Conservation (phyloP, 1,139 yeast species). For the Kodamaea arcana region DNA sequence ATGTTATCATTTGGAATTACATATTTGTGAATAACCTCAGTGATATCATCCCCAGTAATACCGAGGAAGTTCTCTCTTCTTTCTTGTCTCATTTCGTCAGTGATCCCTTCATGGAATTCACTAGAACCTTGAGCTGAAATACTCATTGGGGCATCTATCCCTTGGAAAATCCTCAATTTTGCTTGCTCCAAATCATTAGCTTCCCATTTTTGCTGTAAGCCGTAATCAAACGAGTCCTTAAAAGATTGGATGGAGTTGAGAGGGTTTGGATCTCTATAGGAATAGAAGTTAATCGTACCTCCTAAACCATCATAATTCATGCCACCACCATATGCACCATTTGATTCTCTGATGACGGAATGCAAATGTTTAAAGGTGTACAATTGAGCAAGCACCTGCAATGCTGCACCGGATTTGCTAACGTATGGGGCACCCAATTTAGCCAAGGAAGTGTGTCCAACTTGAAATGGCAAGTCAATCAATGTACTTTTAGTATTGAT, state of each 20-base stretch:
- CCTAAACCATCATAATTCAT: conserved; percentile 77
- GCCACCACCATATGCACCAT: conserved; percentile 99
- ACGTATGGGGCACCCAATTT: conserved; percentile 64
- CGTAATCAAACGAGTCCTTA: conserved; percentile 53
- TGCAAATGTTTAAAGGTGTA: conserved; percentile 82
- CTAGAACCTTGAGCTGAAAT: conserved; percentile 73
- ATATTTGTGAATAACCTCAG: conserved; percentile 59
- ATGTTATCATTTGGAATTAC: conserved; percentile 34
- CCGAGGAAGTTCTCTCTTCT: conserved; percentile 72
- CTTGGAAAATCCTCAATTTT: conserved; percentile 83
- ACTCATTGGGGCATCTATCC: conserved; percentile 85
- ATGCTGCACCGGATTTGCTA: conserved; percentile 74
- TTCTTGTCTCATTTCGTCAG: conserved; percentile 74
- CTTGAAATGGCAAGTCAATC: conserved; percentile 82
- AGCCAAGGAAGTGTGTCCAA: conserved; percentile 75
- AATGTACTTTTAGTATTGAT: conserved; percentile 29
- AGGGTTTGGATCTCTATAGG: conserved; percentile 93
- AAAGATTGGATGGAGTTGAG: conserved; percentile 62
- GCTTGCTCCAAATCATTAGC: conserved; percentile 79
- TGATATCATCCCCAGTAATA: conserved; percentile 60
- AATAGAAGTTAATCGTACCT: conserved; percentile 77
- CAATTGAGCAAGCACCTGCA: conserved; percentile 78
- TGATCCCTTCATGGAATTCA: conserved; percentile 63
- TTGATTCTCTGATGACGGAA: conserved; percentile 87
- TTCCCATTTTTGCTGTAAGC: conserved; percentile 48